Evolutionary conservation across 345 rosid species (phyloP).

Genomic region (Gossypium arboreum): DNA sequence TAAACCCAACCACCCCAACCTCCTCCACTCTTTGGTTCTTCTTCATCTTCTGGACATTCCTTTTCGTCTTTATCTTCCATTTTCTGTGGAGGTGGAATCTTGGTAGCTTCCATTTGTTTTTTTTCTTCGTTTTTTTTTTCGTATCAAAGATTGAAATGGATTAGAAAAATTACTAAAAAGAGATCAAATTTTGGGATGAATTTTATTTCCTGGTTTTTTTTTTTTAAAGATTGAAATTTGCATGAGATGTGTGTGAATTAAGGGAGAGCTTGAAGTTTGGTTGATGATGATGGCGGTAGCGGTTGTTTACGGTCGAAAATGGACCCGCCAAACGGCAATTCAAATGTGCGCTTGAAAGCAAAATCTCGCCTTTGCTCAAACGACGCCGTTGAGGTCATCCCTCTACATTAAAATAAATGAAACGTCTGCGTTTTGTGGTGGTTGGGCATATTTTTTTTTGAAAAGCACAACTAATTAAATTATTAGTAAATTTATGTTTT

Average conservation of each 20-base stretch:
- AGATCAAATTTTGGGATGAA: no score
- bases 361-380: not conserved
- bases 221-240: no score
- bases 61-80: slow-evolving; percentile 18
- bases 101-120: slow-evolving; percentile 42
- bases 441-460: not conserved
- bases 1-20: slow-evolving; percentile 96
- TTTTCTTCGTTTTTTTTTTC: not conserved
- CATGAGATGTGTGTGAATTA: no score
- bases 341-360: slow-evolving; percentile 17
- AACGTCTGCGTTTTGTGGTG: not conserved
- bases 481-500: accelerated
- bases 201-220: no score
- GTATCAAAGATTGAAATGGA: not conserved
- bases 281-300: not conserved
- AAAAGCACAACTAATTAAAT: no score
- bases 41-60: slow-evolving; percentile 27
- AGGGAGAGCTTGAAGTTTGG: no score
- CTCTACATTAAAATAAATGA: not conserved
- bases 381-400: not conserved
- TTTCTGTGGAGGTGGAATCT: slow-evolving; percentile 18
- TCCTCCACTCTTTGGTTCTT: slow-evolving; percentile 32
- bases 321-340: slow-evolving; percentile 10
- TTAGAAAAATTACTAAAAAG: no score
- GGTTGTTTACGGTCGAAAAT: slow-evolving; percentile 9